A percentile compares a stretch with the other conserved stretches of the same genome.
Conservation (phyloP, 495 filamentous ascomycete genomes). For the Xylaria flabelliformis region DNA sequence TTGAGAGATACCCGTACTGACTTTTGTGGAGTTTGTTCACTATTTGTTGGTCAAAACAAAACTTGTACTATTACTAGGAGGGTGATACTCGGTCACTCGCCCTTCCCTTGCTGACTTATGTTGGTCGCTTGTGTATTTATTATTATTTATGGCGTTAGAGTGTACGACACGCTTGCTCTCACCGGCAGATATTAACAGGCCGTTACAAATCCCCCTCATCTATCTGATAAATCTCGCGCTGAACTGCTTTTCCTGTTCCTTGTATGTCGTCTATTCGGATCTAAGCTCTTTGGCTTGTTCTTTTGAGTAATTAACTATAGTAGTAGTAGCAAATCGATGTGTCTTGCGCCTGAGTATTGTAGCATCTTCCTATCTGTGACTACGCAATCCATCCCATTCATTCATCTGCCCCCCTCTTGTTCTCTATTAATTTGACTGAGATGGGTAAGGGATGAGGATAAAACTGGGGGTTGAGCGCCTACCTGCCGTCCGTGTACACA, state of each 20-base stretch:
- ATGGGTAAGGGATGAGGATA: too few species aligned
- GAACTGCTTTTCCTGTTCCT: not conserved
- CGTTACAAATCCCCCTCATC: slow-evolving; percentile 4
- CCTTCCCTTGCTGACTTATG: not conserved
- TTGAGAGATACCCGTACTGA: slow-evolving; percentile 27
- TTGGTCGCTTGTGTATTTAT: slow-evolving; percentile 11
- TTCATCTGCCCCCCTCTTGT: too few species aligned
- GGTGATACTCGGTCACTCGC: not conserved
- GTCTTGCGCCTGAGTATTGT: not conserved
- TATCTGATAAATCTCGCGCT: not conserved
- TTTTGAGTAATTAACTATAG: not conserved
- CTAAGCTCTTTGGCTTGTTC: not conserved
- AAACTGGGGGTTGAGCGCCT: too few species aligned
- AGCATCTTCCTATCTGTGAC: too few species aligned
- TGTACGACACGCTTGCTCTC: not conserved
- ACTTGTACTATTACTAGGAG: slow-evolving; percentile 21
- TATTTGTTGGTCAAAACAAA: not conserved
- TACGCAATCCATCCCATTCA: too few species aligned
- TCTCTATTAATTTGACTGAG: too few species aligned
- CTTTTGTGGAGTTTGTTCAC: slow-evolving; percentile 16
- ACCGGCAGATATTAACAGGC: not conserved
- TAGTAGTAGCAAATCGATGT: not conserved
- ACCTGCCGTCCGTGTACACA: too few species aligned
- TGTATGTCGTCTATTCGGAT: not conserved
- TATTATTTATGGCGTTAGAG: slow-evolving; percentile 1